phyloP scores from a whole-genome alignment of 2,329 filamentous ascomycete genomes.

The Diaporthe vaccinii region DNA sequence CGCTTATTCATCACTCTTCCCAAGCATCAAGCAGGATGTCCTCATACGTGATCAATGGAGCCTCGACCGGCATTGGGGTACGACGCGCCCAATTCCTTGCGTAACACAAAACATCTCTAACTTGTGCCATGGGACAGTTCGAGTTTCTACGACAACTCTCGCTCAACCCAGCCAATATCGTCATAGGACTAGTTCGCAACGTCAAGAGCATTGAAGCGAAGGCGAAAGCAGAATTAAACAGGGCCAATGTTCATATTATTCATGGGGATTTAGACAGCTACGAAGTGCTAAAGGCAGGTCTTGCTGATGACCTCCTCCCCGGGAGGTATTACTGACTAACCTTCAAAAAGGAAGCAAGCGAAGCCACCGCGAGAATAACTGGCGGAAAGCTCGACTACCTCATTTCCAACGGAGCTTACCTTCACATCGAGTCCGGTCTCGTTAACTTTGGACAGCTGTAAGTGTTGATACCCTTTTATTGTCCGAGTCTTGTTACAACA shows the following conservation, averaged over 20 bases:
- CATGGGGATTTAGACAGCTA: slow-evolving; percentile 60
- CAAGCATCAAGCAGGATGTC: background rate
- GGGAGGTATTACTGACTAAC: background rate
- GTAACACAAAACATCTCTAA: background rate
- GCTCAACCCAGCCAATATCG: slow-evolving; percentile 55
- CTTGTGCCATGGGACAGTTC: slow-evolving; percentile 52
- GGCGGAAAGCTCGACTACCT: slow-evolving; percentile 62
- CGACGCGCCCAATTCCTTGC: background rate
- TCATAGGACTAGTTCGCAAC: slow-evolving; percentile 63
- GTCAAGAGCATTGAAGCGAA: slow-evolving; percentile 59
- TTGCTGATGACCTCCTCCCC: background rate
- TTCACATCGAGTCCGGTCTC: background rate
- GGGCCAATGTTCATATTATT: slow-evolving; percentile 60
- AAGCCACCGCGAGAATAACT: slow-evolving; percentile 50
- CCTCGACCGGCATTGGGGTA: slow-evolving; percentile 45
- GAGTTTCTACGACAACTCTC: slow-evolving; percentile 63
- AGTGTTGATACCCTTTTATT: background rate
- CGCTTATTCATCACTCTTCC: no score
- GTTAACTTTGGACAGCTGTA: slow-evolving; percentile 6
- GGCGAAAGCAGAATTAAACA: slow-evolving; percentile 55
- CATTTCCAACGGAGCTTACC: slow-evolving; percentile 62
- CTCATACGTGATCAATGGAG: slow-evolving; percentile 44
- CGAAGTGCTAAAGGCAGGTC: slow-evolving; percentile 47
- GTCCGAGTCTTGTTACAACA: background rate
- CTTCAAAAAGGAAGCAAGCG: slow-evolving; percentile 47